phyloP scores from a whole-genome alignment of 169 alveolate genomes.

The Cryptosporidium parvum region DNA sequence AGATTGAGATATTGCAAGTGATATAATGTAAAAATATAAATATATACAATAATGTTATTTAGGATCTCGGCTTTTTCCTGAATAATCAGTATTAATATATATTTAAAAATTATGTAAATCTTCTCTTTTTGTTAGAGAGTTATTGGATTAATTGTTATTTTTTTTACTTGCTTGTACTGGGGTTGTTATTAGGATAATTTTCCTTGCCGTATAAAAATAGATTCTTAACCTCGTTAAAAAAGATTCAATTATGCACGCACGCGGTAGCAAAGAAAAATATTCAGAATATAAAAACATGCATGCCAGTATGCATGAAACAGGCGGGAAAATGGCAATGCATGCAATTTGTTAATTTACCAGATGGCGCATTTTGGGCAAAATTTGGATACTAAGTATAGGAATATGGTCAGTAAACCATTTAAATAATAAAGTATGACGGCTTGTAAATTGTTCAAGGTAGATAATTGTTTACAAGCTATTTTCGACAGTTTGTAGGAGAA shows the following conservation, averaged over 20 bases:
- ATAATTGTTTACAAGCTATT: too few species aligned
- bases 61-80: slow-evolving; percentile 20
- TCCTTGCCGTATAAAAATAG: slow-evolving; percentile 47
- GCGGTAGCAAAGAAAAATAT: slow-evolving; percentile 24
- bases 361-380: not conserved
- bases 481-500: too few species aligned
- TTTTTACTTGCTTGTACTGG: not conserved
- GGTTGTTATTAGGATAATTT: not conserved
- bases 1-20: not conserved
- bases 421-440: too few species aligned
- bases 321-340: not conserved
- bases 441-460: too few species aligned
- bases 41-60: slow-evolving; percentile 8
- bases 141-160: not conserved
- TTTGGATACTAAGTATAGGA: not conserved
- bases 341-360: not conserved
- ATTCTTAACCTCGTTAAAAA: slow-evolving; percentile 64
- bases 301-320: not conserved
- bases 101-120: not conserved
- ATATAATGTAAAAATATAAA: not conserved
- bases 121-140: not conserved
- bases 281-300: not conserved
- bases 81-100: not conserved
- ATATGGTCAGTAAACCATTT: too few species aligned
- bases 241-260: slow-evolving; percentile 57